A percentile compares a stretch with the other conserved stretches of the same genome.
Conservation (phyloP, 2,329 filamentous ascomycete genomes). For the Paradendryphiella salina region DNA sequence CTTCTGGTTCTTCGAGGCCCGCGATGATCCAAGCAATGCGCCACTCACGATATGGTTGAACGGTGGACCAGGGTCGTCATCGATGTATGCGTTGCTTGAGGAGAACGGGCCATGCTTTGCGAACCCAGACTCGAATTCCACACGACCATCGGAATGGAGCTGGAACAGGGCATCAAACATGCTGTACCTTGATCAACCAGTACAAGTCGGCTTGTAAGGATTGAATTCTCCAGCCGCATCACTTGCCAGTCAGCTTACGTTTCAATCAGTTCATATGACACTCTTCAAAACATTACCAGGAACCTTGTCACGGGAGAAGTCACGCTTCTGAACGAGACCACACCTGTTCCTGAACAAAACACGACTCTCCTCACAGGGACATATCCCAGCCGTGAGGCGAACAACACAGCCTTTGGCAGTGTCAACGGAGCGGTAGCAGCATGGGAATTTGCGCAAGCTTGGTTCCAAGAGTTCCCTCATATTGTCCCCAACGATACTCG, state of each 20-base stretch:
- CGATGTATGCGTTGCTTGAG: constrained; percentile 54
- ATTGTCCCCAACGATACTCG: constrained; percentile 24
- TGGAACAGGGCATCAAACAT: constrained; percentile 43
- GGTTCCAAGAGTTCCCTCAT: constrained; percentile 30
- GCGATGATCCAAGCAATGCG: constrained; percentile 54
- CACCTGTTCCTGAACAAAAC: constrained; percentile 22
- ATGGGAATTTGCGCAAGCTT: constrained; percentile 27
- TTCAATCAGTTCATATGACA: constrained; percentile 50
- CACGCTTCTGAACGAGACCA: constrained; percentile 16
- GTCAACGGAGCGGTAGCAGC: constrained; percentile 24
- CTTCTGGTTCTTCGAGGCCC: constrained; percentile 58
- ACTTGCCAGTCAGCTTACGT: background rate
- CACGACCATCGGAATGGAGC: constrained; percentile 17
- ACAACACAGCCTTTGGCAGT: constrained; percentile 24
- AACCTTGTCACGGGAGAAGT: constrained; percentile 21
- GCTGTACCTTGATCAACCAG: constrained; percentile 68
- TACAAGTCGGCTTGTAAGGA: constrained; percentile 55
- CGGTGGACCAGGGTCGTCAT: constrained; percentile 29
- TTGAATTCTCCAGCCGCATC: background rate
- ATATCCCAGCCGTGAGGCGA: constrained; percentile 20
- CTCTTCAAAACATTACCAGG: constrained; percentile 24
- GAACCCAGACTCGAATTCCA: constrained; percentile 17
- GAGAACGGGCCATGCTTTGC: constrained; percentile 57
- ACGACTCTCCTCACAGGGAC: constrained; percentile 23
- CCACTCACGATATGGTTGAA: constrained; percentile 61